A percentile compares a stretch with the other conserved stretches of the same genome.
phyloP scores from a whole-genome alignment of 768 basidiomycete genomes.

The Mycena amicta region DNA sequence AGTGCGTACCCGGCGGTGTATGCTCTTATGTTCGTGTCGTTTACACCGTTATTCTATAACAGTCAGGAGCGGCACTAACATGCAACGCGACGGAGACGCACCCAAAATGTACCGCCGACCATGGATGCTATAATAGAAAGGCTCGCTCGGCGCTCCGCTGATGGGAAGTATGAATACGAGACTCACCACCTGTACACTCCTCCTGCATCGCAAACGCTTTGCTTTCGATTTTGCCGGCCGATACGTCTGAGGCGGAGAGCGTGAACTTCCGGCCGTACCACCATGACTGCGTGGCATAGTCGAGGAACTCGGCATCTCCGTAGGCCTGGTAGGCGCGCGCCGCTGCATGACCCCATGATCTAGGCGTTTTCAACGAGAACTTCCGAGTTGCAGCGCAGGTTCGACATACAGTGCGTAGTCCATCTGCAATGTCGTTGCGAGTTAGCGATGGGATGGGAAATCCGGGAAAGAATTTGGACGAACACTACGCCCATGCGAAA shows the following conservation, averaged over 20 bases:
- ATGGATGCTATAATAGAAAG: background rate
- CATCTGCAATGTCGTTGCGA: too few species aligned
- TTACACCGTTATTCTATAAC: background rate
- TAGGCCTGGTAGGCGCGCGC: background rate
- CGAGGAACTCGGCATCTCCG: background rate
- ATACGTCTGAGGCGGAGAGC: background rate
- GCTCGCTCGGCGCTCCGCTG: background rate
- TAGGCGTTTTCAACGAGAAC: too few species aligned
- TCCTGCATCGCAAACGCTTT: background rate
- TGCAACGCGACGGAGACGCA: background rate
- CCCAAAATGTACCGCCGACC: background rate
- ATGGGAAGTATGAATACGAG: too few species aligned
- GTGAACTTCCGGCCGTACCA: background rate
- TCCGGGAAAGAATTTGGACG: too few species aligned
- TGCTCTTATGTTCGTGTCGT: background rate
- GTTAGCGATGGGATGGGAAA: too few species aligned
- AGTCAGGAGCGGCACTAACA: background rate
- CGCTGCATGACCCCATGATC: background rate
- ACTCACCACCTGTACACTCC: background rate
- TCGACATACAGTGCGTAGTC: too few species aligned
- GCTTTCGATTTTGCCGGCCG: background rate
- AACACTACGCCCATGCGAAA: too few species aligned
- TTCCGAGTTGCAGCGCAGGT: too few species aligned
- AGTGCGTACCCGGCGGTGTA: background rate
- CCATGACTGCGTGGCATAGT: background rate